Percentiles rank a stretch among this genome's conserved stretches.
Conservation (phyloP, 108 stramenopile genomes). For the Discostella stelligeroides region DNA sequence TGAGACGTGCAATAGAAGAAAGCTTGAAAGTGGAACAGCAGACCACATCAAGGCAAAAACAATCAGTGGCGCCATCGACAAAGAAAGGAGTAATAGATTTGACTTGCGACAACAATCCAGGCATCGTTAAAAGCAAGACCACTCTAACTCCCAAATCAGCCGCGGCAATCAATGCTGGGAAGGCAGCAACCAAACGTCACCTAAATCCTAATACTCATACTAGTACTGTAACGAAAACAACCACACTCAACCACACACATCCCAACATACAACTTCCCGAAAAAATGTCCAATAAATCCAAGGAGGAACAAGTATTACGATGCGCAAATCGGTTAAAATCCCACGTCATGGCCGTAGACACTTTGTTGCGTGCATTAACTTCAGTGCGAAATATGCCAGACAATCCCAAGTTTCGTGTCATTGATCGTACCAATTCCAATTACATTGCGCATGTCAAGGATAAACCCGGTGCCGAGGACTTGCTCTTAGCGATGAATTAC, state of each 20-base stretch:
- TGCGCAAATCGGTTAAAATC: slow-evolving; percentile 73
- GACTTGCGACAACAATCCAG: slow-evolving; percentile 9
- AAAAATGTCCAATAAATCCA: slow-evolving; percentile 69
- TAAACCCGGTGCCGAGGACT: slow-evolving; percentile 76
- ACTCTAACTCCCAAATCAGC: slow-evolving; percentile 28
- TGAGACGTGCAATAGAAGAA: slow-evolving; percentile 49
- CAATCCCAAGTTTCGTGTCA: slow-evolving; percentile 62
- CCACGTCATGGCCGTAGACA: slow-evolving; percentile 75
- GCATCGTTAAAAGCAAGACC: slow-evolving; percentile 4
- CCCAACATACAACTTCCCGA: slow-evolving; percentile 78
- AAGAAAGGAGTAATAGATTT: not conserved
- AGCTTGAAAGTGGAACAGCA: slow-evolving; percentile 29
- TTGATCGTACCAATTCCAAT: slow-evolving; percentile 63
- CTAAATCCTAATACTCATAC: slow-evolving; percentile 1
- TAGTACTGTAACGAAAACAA: slow-evolving; percentile 10
- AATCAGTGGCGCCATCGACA: slow-evolving; percentile 22
- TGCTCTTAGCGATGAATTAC: slow-evolving; percentile 80
- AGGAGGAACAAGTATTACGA: slow-evolving; percentile 78
- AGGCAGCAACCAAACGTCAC: slow-evolving; percentile 49
- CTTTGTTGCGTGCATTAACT: slow-evolving; percentile 57
- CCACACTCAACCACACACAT: slow-evolving; percentile 44
- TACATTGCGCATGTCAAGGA: slow-evolving; percentile 55
- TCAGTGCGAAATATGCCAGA: slow-evolving; percentile 54
- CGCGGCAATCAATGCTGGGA: slow-evolving; percentile 50
- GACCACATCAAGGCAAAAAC: slow-evolving; percentile 37